Base-by-base conservation (phyloP, 1,139 yeast species). In the Magnusiomyces starmeri region DNA sequence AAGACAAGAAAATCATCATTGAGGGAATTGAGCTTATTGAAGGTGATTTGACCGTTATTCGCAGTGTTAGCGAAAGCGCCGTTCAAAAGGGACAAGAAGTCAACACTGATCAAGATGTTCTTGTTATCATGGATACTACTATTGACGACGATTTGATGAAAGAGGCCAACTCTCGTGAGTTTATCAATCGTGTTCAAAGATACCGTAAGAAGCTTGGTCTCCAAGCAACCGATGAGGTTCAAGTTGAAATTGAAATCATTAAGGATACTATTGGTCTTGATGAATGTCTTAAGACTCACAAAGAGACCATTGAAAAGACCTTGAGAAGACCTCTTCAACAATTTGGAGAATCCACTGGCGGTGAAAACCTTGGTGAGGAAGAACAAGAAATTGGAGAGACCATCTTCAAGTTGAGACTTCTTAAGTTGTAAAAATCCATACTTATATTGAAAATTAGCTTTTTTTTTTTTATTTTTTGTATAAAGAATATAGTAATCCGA, bases 151-250 rank as follows among this genome's bases (percentile, higher is more conserved):
- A 90, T 62, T 77, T 90, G 68, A 85, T 85, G 73, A 82, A 86
- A 51, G 97, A 92, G 74, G 97, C 97, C 69, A 77, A 86, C 63
- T 96, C 96, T 7, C 87, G 99, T 75, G 98, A 94, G 70, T 78
- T 94, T 66, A 79, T 92, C 65, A 94, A 94, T 78, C 89, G 98
- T 73, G 89, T 94, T 61, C 99, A 94, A 77, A 85, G 96, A 71
- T 81, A 90, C 69, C 86, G 99, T 73, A 94, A 94, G 83, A 89
- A 90, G 78, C 90, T 88, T 58, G 96, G 96, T 42, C 77, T 94
- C 65, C 87, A 85, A 65, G 90, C 95, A 56, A 90, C 97, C 44
- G 98, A 94, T 66, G 98, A 94, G 62, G 94, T 94, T 50, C 73
- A 79, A 60, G 96, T 94, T 58, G 89, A 90, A 71, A 87, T 87